These are phyloP conservation scores for Gastrodia elata DNA, from an alignment of 106 monocot genomes.

Conservation along the genomic window DNA sequence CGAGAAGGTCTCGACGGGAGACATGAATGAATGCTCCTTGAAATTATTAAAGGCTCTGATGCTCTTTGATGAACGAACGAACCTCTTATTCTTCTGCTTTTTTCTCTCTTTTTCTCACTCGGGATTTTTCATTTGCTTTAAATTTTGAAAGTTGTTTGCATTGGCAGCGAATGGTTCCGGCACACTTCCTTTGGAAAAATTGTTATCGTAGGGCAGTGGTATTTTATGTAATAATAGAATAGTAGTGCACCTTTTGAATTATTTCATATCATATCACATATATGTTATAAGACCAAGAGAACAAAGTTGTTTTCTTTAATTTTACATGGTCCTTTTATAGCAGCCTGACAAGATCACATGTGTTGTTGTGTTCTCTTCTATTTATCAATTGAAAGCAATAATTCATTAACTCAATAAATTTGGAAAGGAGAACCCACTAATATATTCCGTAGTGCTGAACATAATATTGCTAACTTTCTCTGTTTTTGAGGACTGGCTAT, in stretches of 20 bases:
- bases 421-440: too few species aligned
- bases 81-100: not conserved
- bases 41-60: not conserved
- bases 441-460: too few species aligned
- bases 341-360: not conserved
- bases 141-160: not conserved
- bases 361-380: too few species aligned
- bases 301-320: not conserved
- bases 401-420: too few species aligned
- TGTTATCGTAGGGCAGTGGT: not conserved
- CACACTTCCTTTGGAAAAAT: not conserved
- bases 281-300: not conserved
- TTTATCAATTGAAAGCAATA: too few species aligned
- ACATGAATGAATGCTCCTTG: slow-evolving; percentile 10
- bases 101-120: too few species aligned
- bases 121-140: too few species aligned
- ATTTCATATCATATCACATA: not conserved
- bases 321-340: too few species aligned
- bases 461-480: too few species aligned
- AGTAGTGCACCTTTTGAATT: not conserved
- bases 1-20: slow-evolving; percentile 53
- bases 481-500: too few species aligned
- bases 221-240: not conserved
- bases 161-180: not conserved
- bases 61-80: too few species aligned